These are phyloP conservation scores for Astrothelium macrocarpum DNA, from an alignment of 495 filamentous ascomycete genomes.

Conservation along the genomic window DNA sequence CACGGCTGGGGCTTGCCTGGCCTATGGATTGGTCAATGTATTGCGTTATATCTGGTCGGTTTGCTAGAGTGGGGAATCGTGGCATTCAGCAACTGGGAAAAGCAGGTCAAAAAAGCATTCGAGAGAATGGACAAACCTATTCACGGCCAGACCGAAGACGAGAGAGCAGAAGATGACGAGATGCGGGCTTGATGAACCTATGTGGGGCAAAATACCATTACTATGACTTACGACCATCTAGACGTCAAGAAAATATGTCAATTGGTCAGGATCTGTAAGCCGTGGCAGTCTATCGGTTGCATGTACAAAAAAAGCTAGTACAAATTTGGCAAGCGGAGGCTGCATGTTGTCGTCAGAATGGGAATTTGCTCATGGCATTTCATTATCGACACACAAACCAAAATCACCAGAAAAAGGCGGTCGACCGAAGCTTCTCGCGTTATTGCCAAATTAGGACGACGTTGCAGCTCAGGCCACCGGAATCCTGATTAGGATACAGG, in stretches of 20 bases:
- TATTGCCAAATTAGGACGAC: not conserved
- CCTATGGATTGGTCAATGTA: slow-evolving; percentile 82
- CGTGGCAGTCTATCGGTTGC: not conserved
- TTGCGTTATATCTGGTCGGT: slow-evolving; percentile 79
- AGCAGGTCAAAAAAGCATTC: slow-evolving; percentile 67
- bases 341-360: not conserved
- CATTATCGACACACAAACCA: not conserved
- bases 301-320: not conserved
- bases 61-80: slow-evolving; percentile 73
- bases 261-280: not conserved
- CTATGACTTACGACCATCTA: not conserved
- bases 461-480: not conserved
- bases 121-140: slow-evolving; percentile 60
- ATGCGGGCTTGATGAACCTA: not conserved
- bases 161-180: slow-evolving; percentile 36
- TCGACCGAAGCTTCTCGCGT: not conserved
- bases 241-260: not conserved
- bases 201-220: not conserved
- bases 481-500: not conserved
- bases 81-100: slow-evolving; percentile 65
- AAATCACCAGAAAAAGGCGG: not conserved
- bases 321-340: not conserved
- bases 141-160: slow-evolving; percentile 39
- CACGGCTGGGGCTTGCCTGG: slow-evolving; percentile 81
- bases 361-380: not conserved